phyloP scores from a whole-genome alignment of 306 rosid species.

The Citrullus colocynthis region DNA sequence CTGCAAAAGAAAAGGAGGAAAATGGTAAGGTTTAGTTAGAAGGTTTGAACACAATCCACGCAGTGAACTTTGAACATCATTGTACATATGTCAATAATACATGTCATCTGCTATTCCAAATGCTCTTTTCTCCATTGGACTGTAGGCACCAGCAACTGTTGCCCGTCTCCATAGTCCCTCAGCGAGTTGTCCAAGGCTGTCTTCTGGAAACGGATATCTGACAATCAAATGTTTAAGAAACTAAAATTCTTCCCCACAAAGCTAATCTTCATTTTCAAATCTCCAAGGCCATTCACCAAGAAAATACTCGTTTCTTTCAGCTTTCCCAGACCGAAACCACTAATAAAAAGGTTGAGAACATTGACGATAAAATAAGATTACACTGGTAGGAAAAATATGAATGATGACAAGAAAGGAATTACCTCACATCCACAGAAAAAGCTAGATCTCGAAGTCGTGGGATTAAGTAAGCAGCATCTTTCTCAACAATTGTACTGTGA shows the following conservation, averaged over 20 bases:
- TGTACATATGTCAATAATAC: slow-evolving; percentile 26
- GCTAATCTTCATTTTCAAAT: background rate
- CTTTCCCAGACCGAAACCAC: background rate
- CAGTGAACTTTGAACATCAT: slow-evolving; percentile 10
- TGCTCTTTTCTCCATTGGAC: slow-evolving; percentile 69
- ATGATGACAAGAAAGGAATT: slow-evolving; percentile 5
- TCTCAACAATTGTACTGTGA: slow-evolving; percentile 66
- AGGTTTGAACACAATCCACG: slow-evolving; percentile 12
- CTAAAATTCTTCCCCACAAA: background rate
- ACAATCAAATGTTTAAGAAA: background rate
- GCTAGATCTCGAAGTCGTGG: slow-evolving; percentile 87
- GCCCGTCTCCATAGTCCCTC: slow-evolving; percentile 93
- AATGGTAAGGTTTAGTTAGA: slow-evolving; percentile 7
- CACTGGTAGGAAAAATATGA: background rate
- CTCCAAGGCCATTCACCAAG: background rate
- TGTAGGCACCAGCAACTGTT: slow-evolving; percentile 60
- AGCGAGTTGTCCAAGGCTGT: slow-evolving; percentile 40
- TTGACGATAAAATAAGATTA: background rate
- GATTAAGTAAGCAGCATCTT: slow-evolving; percentile 64
- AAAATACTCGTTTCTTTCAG: background rate
- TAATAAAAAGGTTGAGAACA: background rate
- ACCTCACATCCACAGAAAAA: slow-evolving; percentile 81
- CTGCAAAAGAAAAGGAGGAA: slow-evolving; percentile 27
- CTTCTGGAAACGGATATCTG: slow-evolving; percentile 53
- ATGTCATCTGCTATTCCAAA: slow-evolving; percentile 96